These are phyloP conservation scores for Fusarium transvaalense DNA, from an alignment of 2,329 filamentous ascomycete genomes.

Conservation along the genomic window DNA sequence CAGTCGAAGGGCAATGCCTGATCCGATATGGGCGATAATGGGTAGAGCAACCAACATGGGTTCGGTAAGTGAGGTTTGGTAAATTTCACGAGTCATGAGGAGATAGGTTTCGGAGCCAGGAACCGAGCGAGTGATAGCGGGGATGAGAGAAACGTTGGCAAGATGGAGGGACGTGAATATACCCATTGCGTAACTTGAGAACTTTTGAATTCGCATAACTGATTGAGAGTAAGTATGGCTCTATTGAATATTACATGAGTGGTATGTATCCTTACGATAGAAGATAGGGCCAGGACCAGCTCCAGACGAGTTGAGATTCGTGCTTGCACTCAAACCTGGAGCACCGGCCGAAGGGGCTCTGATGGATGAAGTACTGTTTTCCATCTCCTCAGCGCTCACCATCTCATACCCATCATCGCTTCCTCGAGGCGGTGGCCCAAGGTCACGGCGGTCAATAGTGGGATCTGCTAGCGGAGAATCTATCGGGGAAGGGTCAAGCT, in stretches of 20 bases:
- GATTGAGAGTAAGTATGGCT: slow-evolving; percentile 6
- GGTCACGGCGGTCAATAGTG: slow-evolving; percentile 59
- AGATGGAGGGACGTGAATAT: slow-evolving; percentile 83
- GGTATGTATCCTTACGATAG: slow-evolving; percentile 70
- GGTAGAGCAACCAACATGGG: slow-evolving; percentile 83
- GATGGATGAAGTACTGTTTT: slow-evolving; percentile 49
- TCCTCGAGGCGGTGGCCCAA: slow-evolving; percentile 42
- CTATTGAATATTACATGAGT: background rate
- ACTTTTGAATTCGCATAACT: slow-evolving; percentile 77
- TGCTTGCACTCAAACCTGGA: slow-evolving; percentile 69
- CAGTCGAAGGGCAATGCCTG: slow-evolving; percentile 82
- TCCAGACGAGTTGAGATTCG: slow-evolving; percentile 32
- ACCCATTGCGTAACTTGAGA: slow-evolving; percentile 87
- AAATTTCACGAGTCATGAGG: slow-evolving; percentile 90
- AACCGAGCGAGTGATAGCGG: slow-evolving; percentile 78
- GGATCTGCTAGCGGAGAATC: slow-evolving; percentile 63
- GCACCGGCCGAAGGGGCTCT: slow-evolving; percentile 60
- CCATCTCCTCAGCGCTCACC: slow-evolving; percentile 48
- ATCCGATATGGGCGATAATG: slow-evolving; percentile 78
- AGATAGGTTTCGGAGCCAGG: slow-evolving; percentile 85
- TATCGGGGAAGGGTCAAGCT: slow-evolving; percentile 87
- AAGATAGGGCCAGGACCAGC: slow-evolving; percentile 76
- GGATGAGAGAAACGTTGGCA: slow-evolving; percentile 84
- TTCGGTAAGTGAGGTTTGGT: slow-evolving; percentile 86
- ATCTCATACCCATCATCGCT: slow-evolving; percentile 51